Base-by-base conservation (phyloP, 805 yeast genomes). In the Nakazawaea ernobii region DNA sequence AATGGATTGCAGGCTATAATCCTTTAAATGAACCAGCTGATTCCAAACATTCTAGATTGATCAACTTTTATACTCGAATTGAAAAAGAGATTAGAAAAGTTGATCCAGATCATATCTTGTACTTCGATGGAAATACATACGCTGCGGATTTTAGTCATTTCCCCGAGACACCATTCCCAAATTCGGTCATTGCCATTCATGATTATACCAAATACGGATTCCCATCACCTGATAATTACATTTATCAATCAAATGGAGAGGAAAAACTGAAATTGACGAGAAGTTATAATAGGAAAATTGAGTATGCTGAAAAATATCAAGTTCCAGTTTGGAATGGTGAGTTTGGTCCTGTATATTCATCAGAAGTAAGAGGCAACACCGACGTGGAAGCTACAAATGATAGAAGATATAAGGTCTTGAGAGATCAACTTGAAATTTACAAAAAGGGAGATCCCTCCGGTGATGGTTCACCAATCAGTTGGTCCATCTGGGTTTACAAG, bases 301-400 rank as follows among this genome's bases (percentile, higher is more conserved):
- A 71, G 51, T 71, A 64, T 57, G 70, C 70, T 69, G 54, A 52
- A 35, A 52, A 63, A 33, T 54, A 62, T 49, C 55, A 66, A 11
- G 75, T 73, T 8, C 78, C 80, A 2, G 77, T 74, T 15, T 75
- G 80, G 80, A 73, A 73, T 56, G 79, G 79, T 29, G 76, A 75
- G 57, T 72, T 74, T 56, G 77, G 80, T 32, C 77, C 79, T 8
- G 77, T 75, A 32, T 72, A 73, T 54, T 70, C 75, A 14, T 63
- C 73, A 10, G 58, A 65, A 26, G 62, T 58, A 26, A 61, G 79
- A 46, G 76, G 76, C 17, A 76, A 73, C 53, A 43, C 49, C 1
- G 60, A 71, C 46, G 60, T 65, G 6, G 73, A 64, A 10, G 53
- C 53, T 27, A 68, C 64, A 42, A 75, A 75, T 54, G 51, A 45